Conservation (phyloP, 371 early-diverging fungal species). For the Lichtheimia ornata region DNA sequence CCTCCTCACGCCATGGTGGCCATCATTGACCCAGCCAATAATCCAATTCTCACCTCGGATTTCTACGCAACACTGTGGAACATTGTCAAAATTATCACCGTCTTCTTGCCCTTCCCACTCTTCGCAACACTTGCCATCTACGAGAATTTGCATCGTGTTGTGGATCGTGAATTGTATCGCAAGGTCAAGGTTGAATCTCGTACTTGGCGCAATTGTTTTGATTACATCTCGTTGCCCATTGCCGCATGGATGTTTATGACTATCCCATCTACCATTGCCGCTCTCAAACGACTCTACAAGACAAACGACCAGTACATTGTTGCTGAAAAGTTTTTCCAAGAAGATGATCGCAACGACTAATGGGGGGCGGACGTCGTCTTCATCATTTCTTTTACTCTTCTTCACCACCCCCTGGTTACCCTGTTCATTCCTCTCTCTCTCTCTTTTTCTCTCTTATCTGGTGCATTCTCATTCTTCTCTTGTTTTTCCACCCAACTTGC, state of each 20-base stretch:
- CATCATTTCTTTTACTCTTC: no score
- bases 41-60: constrained; percentile 45
- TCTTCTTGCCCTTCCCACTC: constrained; percentile 50
- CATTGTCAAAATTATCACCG: constrained; percentile 44
- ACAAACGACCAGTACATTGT: constrained; percentile 56
- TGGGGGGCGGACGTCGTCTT: no score
- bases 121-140: constrained; percentile 51
- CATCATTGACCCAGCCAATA: constrained; percentile 33
- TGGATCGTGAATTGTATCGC: constrained; percentile 54
- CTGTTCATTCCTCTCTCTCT: no score
- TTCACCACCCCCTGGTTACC: no score
- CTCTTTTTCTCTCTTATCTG: no score
- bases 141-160: constrained; percentile 46
- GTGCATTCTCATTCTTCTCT: no score
- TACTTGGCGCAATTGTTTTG: constrained; percentile 48
- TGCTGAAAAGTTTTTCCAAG: constrained; percentile 54
- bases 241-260: constrained; percentile 64
- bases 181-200: constrained; percentile 38
- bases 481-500: no score
- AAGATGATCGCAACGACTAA: constrained; percentile 8
- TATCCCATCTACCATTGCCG: constrained; percentile 54
- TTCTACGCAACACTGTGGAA: constrained; percentile 48
- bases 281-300: constrained; percentile 50
- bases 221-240: constrained; percentile 56
- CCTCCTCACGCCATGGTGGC: constrained; percentile 38